Evolutionary conservation across 768 basidiomycete species (phyloP).

Genomic region (Serendipita vermifera): DNA sequence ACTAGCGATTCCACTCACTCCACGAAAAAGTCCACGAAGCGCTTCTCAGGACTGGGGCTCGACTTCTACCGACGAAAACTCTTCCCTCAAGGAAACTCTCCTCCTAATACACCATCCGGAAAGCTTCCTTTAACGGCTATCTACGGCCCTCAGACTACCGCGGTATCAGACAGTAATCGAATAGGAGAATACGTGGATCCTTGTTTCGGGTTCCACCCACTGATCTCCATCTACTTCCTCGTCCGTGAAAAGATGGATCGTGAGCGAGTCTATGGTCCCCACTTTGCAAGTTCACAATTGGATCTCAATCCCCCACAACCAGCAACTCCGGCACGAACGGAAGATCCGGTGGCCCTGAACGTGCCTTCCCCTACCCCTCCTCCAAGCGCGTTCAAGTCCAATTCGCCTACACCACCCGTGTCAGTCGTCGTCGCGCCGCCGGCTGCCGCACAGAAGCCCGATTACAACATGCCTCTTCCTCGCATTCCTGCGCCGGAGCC

Average conservation of each 20-base stretch:
- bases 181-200: constrained; percentile 45
- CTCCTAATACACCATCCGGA: constrained; percentile 16
- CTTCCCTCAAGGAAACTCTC: constrained; percentile 34
- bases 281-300: constrained; percentile 86
- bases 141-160: constrained; percentile 6
- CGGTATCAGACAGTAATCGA: neutral
- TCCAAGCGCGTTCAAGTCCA: constrained; percentile 13
- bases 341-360: constrained; percentile 9
- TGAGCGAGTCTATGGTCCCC: constrained; percentile 83
- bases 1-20: constrained; percentile 27
- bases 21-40: constrained; percentile 51
- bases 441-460: constrained; percentile 32
- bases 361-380: constrained; percentile 11
- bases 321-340: constrained; percentile 12
- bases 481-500: constrained; percentile 69
- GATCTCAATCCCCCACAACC: constrained; percentile 31
- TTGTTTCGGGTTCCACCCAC: constrained; percentile 83
- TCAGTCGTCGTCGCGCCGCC: constrained; percentile 27
- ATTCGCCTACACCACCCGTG: constrained; percentile 23
- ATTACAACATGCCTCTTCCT: constrained; percentile 75
- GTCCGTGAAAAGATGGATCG: constrained; percentile 92
- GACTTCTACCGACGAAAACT: constrained; percentile 89
- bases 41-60: constrained; percentile 72
- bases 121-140: neutral
- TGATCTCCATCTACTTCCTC: constrained; percentile 93